Evolutionary conservation across 108 stramenopile species (phyloP).

Genomic region (Nitzschia sp.): DNA sequence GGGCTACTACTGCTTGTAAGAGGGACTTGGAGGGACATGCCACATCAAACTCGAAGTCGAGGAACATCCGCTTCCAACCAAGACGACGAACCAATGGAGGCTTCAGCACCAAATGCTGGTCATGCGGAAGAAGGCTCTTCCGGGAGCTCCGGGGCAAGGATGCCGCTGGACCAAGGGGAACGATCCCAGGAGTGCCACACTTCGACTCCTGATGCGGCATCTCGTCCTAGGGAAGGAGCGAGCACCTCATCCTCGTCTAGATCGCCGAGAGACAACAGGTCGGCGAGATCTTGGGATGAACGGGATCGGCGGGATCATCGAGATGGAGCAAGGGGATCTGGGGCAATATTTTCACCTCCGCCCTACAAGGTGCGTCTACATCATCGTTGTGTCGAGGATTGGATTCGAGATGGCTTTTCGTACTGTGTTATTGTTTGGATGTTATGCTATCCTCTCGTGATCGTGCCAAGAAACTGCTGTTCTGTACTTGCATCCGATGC

Average conservation of each 20-base stretch:
- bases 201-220: not conserved
- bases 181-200: not conserved
- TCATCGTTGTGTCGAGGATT: not conserved
- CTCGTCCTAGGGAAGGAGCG: not conserved
- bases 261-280: not conserved
- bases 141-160: not conserved
- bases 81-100: too few species aligned
- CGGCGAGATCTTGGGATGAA: not conserved
- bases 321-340: not conserved
- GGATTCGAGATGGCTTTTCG: too few species aligned
- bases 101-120: not conserved
- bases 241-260: not conserved
- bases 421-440: too few species aligned
- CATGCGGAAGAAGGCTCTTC: not conserved
- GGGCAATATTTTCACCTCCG: conserved; percentile 3
- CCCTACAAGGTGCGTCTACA: conserved; percentile 4
- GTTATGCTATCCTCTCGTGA: too few species aligned
- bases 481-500: not conserved
- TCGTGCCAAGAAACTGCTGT: too few species aligned
- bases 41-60: conserved; percentile 6
- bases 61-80: too few species aligned
- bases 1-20: too few species aligned
- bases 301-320: not conserved
- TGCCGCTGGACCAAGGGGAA: not conserved
- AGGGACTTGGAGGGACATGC: too few species aligned